Base-by-base conservation (phyloP, 2,329 filamentous ascomycete species). In the Ambrosiella beaveri region DNA sequence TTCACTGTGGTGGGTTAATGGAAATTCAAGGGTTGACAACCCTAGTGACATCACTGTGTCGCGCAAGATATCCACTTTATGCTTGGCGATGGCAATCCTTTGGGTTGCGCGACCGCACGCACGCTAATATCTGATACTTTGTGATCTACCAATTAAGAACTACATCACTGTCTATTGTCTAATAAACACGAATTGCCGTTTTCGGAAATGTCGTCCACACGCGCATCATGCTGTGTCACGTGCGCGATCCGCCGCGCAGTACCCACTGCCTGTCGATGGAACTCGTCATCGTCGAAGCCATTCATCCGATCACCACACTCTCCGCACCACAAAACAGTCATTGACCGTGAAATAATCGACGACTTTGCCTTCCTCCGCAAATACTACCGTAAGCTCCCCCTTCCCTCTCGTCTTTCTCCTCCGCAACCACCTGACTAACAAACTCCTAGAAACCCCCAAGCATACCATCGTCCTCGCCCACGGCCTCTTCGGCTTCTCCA, bases 391-490 rank as follows among this genome's bases (percentile, higher is more conserved):
- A 47, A 36, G 56, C 52, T 3, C 12, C 12, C 19, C 40, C 7
- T 41, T n/a, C 0, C 13, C 27, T 27, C 27, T 27, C 3, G 3
- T 27, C 27, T 9, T 35, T 27, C 52, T 17, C 52, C 27, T 39
- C 11, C 51, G 39, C 12, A 35, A 19, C 35, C 6, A 15, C 15
- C 17, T 7, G 27, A 36, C 19, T 58, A 58, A 54, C 40, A 2
- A 39, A 7, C 19, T 6, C 13, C 44, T 40, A 62, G 60, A 55
- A 17, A 54, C 57, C 17, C 80, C 81, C 1, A 78, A 77, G 63
- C 65, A 82, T 62, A 79, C 81, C 50, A 76, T 85, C 57, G 79
- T 84, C 57, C 76, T 85, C 39, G 80, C 81, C 56, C 81, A 84
- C 64, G 81, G 81, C 58, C 72, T 85, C 54, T 70, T 84, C 56